A percentile compares a stretch with the other conserved stretches of the same genome.
Conservation (phyloP, 108 stramenopile species). For the Cylindrotheca fusiformis region DNA sequence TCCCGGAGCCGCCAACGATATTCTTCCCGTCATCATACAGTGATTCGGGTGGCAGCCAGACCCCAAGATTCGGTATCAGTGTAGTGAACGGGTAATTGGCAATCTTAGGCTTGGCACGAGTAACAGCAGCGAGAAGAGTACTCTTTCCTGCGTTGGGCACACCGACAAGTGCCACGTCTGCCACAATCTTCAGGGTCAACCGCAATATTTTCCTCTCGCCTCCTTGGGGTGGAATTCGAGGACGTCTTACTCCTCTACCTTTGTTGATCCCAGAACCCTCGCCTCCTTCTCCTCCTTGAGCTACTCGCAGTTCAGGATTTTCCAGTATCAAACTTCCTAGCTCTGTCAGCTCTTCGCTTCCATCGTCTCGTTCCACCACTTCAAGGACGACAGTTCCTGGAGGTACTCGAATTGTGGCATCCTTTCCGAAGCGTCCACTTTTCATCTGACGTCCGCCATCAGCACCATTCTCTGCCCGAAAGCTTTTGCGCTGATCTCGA, state of each 20-base stretch:
- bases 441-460: conserved; percentile 82
- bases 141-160: conserved; percentile 97
- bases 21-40: conserved; percentile 16
- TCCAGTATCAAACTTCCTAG: conserved; percentile 42
- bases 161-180: conserved; percentile 95
- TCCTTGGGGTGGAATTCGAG: conserved; percentile 55
- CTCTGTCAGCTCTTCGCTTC: conserved; percentile 27
- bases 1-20: conserved; percentile 40
- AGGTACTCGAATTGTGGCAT: conserved; percentile 83
- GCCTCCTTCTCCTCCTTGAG: conserved; percentile 71
- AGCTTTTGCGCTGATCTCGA: conserved; percentile 36
- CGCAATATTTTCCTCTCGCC: conserved; percentile 80
- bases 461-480: conserved; percentile 80
- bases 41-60: conserved; percentile 67
- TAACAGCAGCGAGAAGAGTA: conserved; percentile 86
- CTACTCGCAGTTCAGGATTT: conserved; percentile 51
- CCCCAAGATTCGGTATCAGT: conserved; percentile 95
- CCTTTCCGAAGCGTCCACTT: conserved; percentile 67
- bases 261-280: conserved; percentile 72
- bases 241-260: conserved; percentile 70
- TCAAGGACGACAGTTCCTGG: conserved; percentile 94
- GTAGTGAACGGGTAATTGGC: conserved; percentile 93
- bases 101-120: conserved; percentile 95
- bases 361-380: conserved; percentile 35
- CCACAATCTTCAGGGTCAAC: conserved; percentile 93